phyloP scores from a whole-genome alignment of 1,284 basidiomycete species.

The Cryptococcus deneoformans region DNA sequence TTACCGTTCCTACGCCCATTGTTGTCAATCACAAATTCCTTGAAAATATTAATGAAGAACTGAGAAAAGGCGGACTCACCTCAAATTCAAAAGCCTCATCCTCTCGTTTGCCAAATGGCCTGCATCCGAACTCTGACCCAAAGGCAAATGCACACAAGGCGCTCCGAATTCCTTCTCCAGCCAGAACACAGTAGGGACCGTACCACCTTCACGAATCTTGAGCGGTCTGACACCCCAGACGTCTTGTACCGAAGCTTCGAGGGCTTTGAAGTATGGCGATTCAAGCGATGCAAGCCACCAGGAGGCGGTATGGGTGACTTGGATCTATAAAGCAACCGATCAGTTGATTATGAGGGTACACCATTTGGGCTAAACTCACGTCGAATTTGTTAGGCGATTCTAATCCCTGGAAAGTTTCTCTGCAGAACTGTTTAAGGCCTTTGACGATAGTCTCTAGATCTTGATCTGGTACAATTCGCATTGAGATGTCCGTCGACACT shows the following conservation, averaged over 20 bases:
- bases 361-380: slow-evolving; percentile 49
- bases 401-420: slow-evolving; percentile 60
- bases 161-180: slow-evolving; percentile 80
- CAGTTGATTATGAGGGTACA: neutral
- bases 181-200: slow-evolving; percentile 83
- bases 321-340: slow-evolving; percentile 55
- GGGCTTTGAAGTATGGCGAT: slow-evolving; percentile 74
- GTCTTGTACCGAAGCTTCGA: slow-evolving; percentile 74
- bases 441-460: slow-evolving; percentile 65
- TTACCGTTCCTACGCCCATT: slow-evolving; percentile 38
- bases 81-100: slow-evolving; percentile 50
- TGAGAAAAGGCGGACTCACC: slow-evolving; percentile 20
- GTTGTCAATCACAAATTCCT: neutral
- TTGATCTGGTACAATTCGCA: slow-evolving; percentile 90
- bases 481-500: slow-evolving; percentile 74
- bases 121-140: slow-evolving; percentile 45
- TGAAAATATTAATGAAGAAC: no score
- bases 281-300: slow-evolving; percentile 94
- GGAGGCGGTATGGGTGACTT: slow-evolving; percentile 78
- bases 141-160: slow-evolving; percentile 49
- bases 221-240: slow-evolving; percentile 84
- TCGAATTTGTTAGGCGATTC: slow-evolving; percentile 69
- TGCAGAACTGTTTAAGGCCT: slow-evolving; percentile 62
- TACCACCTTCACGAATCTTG: slow-evolving; percentile 88
- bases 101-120: slow-evolving; percentile 52